These are phyloP conservation scores for Leishmania gerbilli DNA, from an alignment of 208 protist species.

Conservation along the genomic window DNA sequence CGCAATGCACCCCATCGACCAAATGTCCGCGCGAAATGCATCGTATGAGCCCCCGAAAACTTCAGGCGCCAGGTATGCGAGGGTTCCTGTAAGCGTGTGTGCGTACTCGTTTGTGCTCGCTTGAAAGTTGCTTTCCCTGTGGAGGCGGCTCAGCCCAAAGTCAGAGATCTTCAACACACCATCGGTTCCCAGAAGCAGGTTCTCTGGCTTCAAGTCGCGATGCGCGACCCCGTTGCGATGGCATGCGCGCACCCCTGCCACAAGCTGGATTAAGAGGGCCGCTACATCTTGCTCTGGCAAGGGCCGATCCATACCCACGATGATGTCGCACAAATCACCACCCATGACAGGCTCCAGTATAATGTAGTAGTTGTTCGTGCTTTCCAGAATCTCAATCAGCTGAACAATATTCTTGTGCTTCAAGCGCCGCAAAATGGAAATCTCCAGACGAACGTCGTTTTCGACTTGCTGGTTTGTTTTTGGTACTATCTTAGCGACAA, in stretches of 20 bases:
- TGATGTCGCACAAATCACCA: constrained; percentile 81
- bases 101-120: constrained; percentile 68
- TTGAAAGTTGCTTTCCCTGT: constrained; percentile 69
- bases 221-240: constrained; percentile 90
- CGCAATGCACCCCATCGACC: constrained; percentile 86
- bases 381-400: constrained; percentile 85
- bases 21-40: constrained; percentile 86
- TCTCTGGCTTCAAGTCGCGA: constrained; percentile 95
- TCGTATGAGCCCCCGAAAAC: constrained; percentile 81
- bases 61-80: constrained; percentile 84
- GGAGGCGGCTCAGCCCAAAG: constrained; percentile 87
- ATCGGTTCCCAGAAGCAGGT: constrained; percentile 84
- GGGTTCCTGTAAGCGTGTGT: constrained; percentile 76
- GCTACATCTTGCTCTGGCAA: constrained; percentile 70
- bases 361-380: constrained; percentile 88
- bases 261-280: constrained; percentile 73
- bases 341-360: constrained; percentile 86
- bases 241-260: constrained; percentile 68
- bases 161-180: constrained; percentile 87
- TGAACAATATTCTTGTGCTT: constrained; percentile 85
- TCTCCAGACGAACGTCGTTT: constrained; percentile 77
- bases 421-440: constrained; percentile 78
- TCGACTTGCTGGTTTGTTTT: constrained; percentile 74
- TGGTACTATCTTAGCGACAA: constrained; percentile 85
- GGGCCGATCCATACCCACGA: constrained; percentile 52